Percentiles rank a stretch among this genome's conserved stretches.
Evolutionary conservation across 257 asterid species (phyloP).

Genomic region (Scutellaria galericulata): DNA sequence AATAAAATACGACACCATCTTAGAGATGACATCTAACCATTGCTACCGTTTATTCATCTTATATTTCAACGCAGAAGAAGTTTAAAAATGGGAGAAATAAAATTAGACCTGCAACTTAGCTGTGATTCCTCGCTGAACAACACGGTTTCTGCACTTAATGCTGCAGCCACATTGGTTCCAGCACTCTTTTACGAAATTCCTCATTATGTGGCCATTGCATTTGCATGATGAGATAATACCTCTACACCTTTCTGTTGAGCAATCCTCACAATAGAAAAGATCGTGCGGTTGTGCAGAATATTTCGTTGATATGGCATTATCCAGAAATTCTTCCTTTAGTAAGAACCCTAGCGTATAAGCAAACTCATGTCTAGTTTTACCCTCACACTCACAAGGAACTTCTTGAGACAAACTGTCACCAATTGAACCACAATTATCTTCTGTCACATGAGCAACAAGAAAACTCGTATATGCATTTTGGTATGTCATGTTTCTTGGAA

Average conservation of each 20-base stretch:
- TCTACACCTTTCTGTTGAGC: slow-evolving; percentile 64
- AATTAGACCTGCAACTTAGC: slow-evolving; percentile 62
- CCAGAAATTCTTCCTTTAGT: slow-evolving; percentile 53
- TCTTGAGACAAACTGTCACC: slow-evolving; percentile 59
- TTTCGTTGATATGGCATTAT: slow-evolving; percentile 49
- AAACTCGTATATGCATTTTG: slow-evolving; percentile 49
- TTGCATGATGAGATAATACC: slow-evolving; percentile 35
- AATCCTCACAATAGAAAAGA: slow-evolving; percentile 57
- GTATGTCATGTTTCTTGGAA: slow-evolving; percentile 44
- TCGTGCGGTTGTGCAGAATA: slow-evolving; percentile 40
- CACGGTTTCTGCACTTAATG: slow-evolving; percentile 70
- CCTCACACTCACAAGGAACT: slow-evolving; percentile 67
- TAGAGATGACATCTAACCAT: background rate
- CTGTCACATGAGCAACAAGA: slow-evolving; percentile 54
- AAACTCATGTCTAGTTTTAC: slow-evolving; percentile 59
- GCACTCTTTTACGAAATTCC: slow-evolving; percentile 77
- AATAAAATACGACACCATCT: background rate
- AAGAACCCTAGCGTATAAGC: slow-evolving; percentile 59
- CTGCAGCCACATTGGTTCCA: slow-evolving; percentile 79
- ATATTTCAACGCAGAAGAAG: slow-evolving; percentile 1
- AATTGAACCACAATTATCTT: slow-evolving; percentile 56
- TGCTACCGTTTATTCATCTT: background rate
- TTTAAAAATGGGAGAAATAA: slow-evolving; percentile 16
- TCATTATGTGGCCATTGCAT: slow-evolving; percentile 65
- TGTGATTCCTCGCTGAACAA: slow-evolving; percentile 69